These are phyloP conservation scores for Hypoxylon sp. DNA, from an alignment of 2,329 filamentous ascomycete genomes.

Conservation along the genomic window DNA sequence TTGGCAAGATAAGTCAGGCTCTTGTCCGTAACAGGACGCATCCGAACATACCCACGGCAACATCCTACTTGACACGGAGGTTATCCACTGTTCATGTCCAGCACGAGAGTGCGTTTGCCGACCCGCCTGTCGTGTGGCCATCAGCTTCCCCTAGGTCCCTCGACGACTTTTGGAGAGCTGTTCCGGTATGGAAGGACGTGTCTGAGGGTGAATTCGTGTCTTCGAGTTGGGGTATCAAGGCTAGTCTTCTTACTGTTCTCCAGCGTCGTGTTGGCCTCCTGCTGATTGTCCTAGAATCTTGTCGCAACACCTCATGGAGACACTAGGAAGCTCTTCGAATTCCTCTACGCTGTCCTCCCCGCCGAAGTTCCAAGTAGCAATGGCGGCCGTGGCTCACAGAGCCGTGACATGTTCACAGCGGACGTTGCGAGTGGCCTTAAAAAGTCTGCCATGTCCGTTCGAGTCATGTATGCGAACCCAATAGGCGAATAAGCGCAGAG, in stretches of 20 bases:
- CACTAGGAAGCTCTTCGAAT: constrained; percentile 55
- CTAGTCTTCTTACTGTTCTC: constrained; percentile 11
- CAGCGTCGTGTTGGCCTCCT: too few relatives aligned
- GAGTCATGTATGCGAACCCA: constrained; percentile 56
- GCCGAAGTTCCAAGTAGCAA: constrained; percentile 54
- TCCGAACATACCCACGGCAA: neutral
- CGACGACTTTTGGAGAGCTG: constrained; percentile 35
- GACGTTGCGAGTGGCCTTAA: constrained; percentile 63
- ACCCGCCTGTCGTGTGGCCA: neutral
- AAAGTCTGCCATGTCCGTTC: constrained; percentile 65
- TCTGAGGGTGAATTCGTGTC: constrained; percentile 34
- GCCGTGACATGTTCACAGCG: constrained; percentile 60
- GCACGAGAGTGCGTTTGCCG: neutral
- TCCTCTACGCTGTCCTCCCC: constrained; percentile 60
- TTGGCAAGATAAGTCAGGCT: neutral
- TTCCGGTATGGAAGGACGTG: constrained; percentile 30
- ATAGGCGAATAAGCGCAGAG: neutral
- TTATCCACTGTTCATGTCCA: constrained; percentile 1
- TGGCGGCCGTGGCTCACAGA: constrained; percentile 48
- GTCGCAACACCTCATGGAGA: constrained; percentile 56
- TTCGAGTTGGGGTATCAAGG: constrained; percentile 38
- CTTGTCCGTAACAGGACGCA: neutral
- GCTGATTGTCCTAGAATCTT: constrained; percentile 52
- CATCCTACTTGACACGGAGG: neutral
- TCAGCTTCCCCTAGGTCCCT: neutral